Conservation (phyloP, 2,329 filamentous ascomycete species). For the Penicillium digitatum region DNA sequence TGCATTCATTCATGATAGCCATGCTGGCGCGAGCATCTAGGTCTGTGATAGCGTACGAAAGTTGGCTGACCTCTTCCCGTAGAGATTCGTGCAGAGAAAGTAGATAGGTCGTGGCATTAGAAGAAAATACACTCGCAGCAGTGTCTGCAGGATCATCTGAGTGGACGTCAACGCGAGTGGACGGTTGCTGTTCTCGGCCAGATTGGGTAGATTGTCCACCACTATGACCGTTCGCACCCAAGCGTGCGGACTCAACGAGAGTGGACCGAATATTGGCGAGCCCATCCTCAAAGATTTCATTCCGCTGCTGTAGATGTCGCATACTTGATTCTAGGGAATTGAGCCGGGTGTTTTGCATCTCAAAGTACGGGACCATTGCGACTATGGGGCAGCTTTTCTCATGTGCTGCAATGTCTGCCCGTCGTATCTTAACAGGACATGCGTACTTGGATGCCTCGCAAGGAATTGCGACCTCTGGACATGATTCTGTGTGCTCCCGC, state of each 20-base stretch:
- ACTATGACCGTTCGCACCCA: not conserved
- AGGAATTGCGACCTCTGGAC: conserved; percentile 34
- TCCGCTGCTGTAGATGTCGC: conserved; percentile 44
- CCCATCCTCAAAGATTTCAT: conserved; percentile 47
- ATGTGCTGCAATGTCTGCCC: conserved; percentile 41
- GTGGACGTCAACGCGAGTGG: conserved; percentile 3
- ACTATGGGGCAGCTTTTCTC: conserved; percentile 51
- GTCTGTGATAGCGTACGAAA: conserved; percentile 54
- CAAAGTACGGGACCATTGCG: conserved; percentile 44
- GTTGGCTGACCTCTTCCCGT: conserved; percentile 55
- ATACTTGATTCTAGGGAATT: conserved; percentile 45
- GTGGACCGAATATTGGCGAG: conserved; percentile 42
- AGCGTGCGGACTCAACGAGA: conserved; percentile 32
- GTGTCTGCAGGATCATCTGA: conserved; percentile 16
- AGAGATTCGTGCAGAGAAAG: conserved; percentile 59
- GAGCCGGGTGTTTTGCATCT: conserved; percentile 42
- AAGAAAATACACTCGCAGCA: conserved; percentile 29
- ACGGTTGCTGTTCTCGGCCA: conserved; percentile 12
- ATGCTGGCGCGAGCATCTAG: conserved; percentile 59
- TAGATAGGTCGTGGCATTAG: conserved; percentile 53
- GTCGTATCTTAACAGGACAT: conserved; percentile 39
- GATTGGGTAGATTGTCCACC: conserved; percentile 11
- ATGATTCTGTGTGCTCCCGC: conserved; percentile 36
- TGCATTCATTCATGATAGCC: conserved; percentile 60
- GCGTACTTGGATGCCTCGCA: conserved; percentile 44